phyloP scores from a whole-genome alignment of 2,329 filamentous ascomycete genomes.

The Pestalotiopsis sp. region DNA sequence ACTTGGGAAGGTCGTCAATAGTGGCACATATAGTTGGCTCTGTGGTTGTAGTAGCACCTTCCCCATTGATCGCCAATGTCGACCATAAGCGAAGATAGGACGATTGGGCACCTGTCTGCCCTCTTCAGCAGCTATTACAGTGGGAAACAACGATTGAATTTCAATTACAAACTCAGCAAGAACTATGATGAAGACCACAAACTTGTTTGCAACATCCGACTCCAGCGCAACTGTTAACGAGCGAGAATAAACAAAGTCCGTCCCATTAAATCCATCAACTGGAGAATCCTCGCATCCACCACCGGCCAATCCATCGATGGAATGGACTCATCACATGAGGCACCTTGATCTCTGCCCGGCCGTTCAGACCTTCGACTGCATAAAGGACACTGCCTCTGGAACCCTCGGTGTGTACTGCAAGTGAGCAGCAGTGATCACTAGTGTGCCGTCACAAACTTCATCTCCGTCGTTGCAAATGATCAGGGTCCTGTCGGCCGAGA shows the following conservation, averaged over 20 bases:
- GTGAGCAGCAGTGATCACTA: conserved; percentile 40
- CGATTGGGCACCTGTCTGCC: not conserved
- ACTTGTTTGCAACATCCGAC: not conserved
- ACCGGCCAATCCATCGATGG: not conserved
- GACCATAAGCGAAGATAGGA: not conserved
- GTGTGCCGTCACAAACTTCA: conserved; percentile 48
- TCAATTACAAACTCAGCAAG: not conserved
- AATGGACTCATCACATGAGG: not conserved
- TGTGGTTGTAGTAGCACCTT: not conserved
- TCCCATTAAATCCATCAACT: not conserved
- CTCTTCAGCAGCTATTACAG: not conserved
- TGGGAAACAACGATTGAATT: not conserved
- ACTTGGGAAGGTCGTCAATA: not conserved
- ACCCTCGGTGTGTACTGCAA: conserved; percentile 33
- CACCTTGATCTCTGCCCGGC: not conserved
- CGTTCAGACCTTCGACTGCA: conserved; percentile 11
- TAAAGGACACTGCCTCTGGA: conserved; percentile 17
- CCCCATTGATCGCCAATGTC: not conserved
- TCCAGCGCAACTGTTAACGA: not conserved
- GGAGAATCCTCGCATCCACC: not conserved
- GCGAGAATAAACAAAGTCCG: not conserved
- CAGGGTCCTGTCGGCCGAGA: conserved; percentile 30
- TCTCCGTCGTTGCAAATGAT: conserved; percentile 52
- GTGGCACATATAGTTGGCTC: not conserved
- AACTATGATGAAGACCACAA: not conserved